Base-by-base conservation (phyloP, 2,329 filamentous ascomycete species). In the Microdochium trichocladiopsis region DNA sequence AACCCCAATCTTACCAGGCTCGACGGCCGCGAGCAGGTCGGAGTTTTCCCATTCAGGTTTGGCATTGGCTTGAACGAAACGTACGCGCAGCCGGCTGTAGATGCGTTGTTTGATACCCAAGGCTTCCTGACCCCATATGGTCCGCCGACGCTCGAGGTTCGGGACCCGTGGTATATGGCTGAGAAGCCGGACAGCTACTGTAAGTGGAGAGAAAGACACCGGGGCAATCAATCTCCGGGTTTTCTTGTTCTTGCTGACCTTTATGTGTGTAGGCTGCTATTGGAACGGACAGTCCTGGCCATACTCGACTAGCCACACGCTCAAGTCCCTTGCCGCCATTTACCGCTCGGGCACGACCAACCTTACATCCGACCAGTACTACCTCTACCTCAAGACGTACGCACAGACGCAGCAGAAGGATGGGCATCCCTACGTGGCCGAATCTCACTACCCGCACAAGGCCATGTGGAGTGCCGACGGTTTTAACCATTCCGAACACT, bases 231-330 rank as follows among this genome's bases (percentile, higher is more conserved):
- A n/a, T n/a, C n/a, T n/a, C n/a, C n/a, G n/a, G n/a, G n/a, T n/a
- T n/a, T n/a, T n/a, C n/a, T n/a, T n/a, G 4, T 10, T 12, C 18
- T 22, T 9, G 9, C 51, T 57, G 25, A 60, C 50, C 14, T 58
- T 53, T 6, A 60, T 56, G n/a, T n/a, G n/a, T n/a, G 36, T 62
- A 65, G 63, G 71, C 52, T 74, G 71, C 55, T 66, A 64, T 50
- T 75, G 72, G 72, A 66, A 74, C 51, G 72, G 72, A 1, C 69
- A 70, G 55, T 71, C 68, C n/a, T 75, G 72, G 72, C 72, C 72
- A 2, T 75, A 67, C 55, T 67, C 68, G 2, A 75, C 71, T 1
- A 58, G 66, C 4, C 67, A 73, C 51, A 72, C 66, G 14, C 63
- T 74, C 5, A 68, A 67, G 16, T 71, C 71, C 1, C 62, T 75